These are phyloP conservation scores for Calonectria pteridis DNA, from an alignment of 2,329 filamentous ascomycete species.

Conservation along the genomic window DNA sequence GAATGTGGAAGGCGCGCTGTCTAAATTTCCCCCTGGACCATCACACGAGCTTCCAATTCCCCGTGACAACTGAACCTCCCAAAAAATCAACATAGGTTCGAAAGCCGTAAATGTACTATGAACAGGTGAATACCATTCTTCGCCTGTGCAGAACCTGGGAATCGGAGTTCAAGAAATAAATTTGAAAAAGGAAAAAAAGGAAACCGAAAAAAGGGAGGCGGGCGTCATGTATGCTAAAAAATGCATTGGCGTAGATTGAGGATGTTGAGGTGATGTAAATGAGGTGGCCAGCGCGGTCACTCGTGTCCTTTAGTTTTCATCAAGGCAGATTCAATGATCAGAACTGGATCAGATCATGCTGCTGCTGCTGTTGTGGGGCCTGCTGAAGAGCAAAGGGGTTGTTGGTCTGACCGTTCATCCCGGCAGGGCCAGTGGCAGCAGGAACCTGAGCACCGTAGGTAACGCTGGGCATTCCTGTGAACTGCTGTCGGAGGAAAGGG, in stretches of 20 bases:
- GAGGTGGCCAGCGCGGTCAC: background rate
- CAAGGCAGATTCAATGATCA: conserved; percentile 49
- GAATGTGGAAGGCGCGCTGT: conserved; percentile 48
- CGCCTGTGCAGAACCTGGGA: conserved; percentile 44
- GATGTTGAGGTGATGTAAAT: background rate
- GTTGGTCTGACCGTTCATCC: conserved; percentile 65
- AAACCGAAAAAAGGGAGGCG: conserved; percentile 25
- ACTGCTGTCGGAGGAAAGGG: conserved; percentile 88
- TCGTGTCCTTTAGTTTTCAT: conserved; percentile 4
- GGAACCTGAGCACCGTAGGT: conserved; percentile 66
- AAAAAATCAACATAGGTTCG: conserved; percentile 37
- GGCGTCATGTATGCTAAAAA: conserved; percentile 11
- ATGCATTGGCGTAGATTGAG: conserved; percentile 6
- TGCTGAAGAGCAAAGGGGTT: conserved; percentile 70
- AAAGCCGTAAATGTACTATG: conserved; percentile 42
- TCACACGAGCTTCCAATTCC: conserved; percentile 42
- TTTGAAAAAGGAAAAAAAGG: conserved; percentile 29
- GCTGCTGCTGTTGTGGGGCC: conserved; percentile 63
- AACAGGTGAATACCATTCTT: conserved; percentile 47
- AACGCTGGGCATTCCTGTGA: conserved; percentile 78
- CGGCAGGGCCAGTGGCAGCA: conserved; percentile 68
- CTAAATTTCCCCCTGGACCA: conserved; percentile 45
- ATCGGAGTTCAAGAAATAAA: conserved; percentile 39
- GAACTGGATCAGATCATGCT: conserved; percentile 74
- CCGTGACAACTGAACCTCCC: conserved; percentile 42